phyloP scores from a whole-genome alignment of 495 filamentous ascomycete genomes.

The Penicillium cosmopolitanum region DNA sequence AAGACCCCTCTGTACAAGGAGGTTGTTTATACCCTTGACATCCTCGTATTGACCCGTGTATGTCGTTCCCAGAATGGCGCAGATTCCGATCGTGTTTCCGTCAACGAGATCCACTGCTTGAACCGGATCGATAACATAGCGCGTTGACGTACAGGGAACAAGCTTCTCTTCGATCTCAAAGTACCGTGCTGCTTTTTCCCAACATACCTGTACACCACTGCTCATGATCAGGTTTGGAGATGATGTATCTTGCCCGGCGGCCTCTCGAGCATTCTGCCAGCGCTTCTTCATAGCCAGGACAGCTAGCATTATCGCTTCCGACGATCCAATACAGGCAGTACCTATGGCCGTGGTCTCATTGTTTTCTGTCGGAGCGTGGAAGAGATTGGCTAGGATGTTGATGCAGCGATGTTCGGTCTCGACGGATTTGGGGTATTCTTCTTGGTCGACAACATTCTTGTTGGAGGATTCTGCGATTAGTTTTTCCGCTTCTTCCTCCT shows the following conservation, averaged over 20 bases:
- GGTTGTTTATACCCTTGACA: slow-evolving; percentile 80
- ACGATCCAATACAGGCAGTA: slow-evolving; percentile 83
- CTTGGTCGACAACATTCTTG: slow-evolving; percentile 92
- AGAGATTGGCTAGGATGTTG: slow-evolving; percentile 83
- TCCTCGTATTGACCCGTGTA: slow-evolving; percentile 94
- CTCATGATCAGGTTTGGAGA: slow-evolving; percentile 88
- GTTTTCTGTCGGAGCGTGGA: slow-evolving; percentile 66
- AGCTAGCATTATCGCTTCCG: slow-evolving; percentile 86
- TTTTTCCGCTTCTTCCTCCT: slow-evolving; percentile 88
- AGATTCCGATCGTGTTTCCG: slow-evolving; percentile 93
- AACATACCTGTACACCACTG: slow-evolving; percentile 87
- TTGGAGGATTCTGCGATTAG: slow-evolving; percentile 83
- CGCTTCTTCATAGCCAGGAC: slow-evolving; percentile 90
- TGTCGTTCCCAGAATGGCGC: slow-evolving; percentile 80
- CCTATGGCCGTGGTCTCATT: slow-evolving; percentile 63
- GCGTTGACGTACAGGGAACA: slow-evolving; percentile 76
- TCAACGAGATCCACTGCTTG: slow-evolving; percentile 79
- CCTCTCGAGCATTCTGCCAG: slow-evolving; percentile 80
- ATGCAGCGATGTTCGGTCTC: slow-evolving; percentile 90
- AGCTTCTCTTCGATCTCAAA: slow-evolving; percentile 88
- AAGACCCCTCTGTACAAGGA: slow-evolving; percentile 66
- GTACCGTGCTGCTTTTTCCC: slow-evolving; percentile 90
- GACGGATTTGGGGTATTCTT: slow-evolving; percentile 83
- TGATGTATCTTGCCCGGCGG: slow-evolving; percentile 68
- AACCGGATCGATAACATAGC: slow-evolving; percentile 82